Conservation (phyloP, 2,329 filamentous ascomycete genomes). For the Fusarium sarcochroum region DNA sequence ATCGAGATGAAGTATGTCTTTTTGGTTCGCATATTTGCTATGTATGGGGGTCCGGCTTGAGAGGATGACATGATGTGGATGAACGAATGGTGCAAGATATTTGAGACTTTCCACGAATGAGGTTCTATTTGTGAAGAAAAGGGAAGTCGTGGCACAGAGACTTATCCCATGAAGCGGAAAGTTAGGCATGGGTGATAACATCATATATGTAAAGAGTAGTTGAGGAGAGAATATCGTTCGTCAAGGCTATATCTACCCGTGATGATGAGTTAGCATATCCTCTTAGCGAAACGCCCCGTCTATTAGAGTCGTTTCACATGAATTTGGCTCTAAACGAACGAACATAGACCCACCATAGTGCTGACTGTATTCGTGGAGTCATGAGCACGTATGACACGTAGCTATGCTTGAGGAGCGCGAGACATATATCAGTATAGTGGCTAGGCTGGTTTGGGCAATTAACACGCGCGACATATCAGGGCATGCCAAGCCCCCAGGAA, state of each 20-base stretch:
- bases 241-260: neutral
- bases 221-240: neutral
- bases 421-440: neutral
- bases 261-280: neutral
- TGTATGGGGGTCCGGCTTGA: slow-evolving; percentile 1
- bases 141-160: neutral
- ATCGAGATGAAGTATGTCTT: neutral
- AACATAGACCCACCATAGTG: neutral
- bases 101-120: neutral
- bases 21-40: slow-evolving; percentile 16
- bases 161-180: neutral
- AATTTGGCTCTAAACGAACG: neutral
- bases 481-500: neutral
- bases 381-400: too few species aligned
- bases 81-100: neutral
- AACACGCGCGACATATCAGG: neutral
- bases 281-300: neutral
- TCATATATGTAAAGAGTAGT: neutral
- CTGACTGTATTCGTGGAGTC: neutral
- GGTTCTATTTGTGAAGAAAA: neutral
- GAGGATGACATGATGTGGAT: neutral
- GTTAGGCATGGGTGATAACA: neutral
- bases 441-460: neutral
- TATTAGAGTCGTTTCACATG: neutral
- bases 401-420: too few species aligned